Evolutionary conservation across 106 monocot species (phyloP), one percentile per base, ranked within the genome.

Genomic region (Hemerocallis citrina): DNA sequence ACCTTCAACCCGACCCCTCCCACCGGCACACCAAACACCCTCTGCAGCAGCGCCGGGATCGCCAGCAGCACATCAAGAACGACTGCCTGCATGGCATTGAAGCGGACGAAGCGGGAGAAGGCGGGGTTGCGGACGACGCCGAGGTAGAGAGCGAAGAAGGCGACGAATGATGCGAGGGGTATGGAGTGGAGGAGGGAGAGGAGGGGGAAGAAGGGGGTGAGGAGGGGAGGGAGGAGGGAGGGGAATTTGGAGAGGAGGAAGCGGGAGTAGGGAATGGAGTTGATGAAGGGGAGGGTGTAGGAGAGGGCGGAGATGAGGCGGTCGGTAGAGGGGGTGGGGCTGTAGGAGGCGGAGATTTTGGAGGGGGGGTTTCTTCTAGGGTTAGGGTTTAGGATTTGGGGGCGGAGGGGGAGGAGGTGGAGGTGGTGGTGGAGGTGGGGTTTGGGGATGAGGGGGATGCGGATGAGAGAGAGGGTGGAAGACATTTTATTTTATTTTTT

Each of bases 81-180:
- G 15, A 92, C 81, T 10, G 92, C 92, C 68, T 92, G 92, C 92
- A 92, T 92, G 1, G 87, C 58, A 56, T 92, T 86, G 77, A 78
- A 81, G 59, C 84, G 61, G 63, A 92, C 83, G 74, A 67, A 87
- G 17, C 84, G 66, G n/a, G 60, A 52, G 76, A 98, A 74, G 61
- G 6, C 32, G 14, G 79, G 67, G 79, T 82, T 86, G 52, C 81
- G 72, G 61, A 79, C 93, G 52, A 89, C 83, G 7, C 77, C 76
- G 75, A 96, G 87, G 79, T 82, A 84, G 67, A 83, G 82, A 16
- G 80, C 86, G 72, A 96, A 96, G 79, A 89, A 84, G 47, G 87
- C 86, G 25, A 80, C 79, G 79, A 89, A 96, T 38, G 60, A 52
- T 33, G 86, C 84, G 68, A 70, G 77, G 60, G 90, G 86, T 42